These are phyloP conservation scores for Yamadazyma conglobata DNA, from an alignment of 1,139 yeast genomes.

Conservation along the genomic window DNA sequence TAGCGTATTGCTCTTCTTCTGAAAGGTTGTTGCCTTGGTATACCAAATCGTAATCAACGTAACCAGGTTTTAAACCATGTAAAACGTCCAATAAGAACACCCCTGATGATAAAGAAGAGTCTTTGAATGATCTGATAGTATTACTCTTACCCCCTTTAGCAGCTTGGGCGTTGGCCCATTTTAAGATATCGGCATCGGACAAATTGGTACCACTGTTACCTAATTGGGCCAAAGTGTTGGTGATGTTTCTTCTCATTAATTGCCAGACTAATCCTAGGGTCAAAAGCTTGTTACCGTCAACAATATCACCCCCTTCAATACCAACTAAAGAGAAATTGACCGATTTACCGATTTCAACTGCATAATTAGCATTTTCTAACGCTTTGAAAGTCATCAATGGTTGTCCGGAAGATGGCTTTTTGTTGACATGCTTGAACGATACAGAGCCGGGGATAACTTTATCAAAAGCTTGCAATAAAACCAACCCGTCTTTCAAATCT, in stretches of 20 bases:
- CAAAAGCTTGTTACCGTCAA: constrained; percentile 86
- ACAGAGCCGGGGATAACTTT: constrained; percentile 95
- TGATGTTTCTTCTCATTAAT: constrained; percentile 93
- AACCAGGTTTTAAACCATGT: constrained; percentile 94
- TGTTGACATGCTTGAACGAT: constrained; percentile 74
- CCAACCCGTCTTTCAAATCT: constrained; percentile 90
- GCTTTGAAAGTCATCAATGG: constrained; percentile 91
- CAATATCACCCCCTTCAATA: constrained; percentile 96
- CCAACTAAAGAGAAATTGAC: constrained; percentile 93
- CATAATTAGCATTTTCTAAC: constrained; percentile 92
- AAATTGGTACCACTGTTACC: constrained; percentile 59
- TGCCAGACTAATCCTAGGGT: constrained; percentile 99
- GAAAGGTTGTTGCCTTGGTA: constrained; percentile 58
- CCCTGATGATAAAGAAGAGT: constrained; percentile 69
- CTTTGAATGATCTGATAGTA: constrained; percentile 80
- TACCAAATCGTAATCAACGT: constrained; percentile 92
- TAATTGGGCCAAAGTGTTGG: constrained; percentile 71
- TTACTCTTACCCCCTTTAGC: constrained; percentile 74
- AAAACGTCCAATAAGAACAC: constrained; percentile 84
- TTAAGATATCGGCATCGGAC: constrained; percentile 79
- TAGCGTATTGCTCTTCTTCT: constrained; percentile 86
- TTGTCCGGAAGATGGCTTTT: constrained; percentile 66
- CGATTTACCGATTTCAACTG: constrained; percentile 92
- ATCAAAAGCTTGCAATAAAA: constrained; percentile 87
- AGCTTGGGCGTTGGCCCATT: constrained; percentile 90